A percentile compares a stretch with the other conserved stretches of the same genome.
Conservation (phyloP, 139 green algal species). For the Pleodorina starrii region DNA sequence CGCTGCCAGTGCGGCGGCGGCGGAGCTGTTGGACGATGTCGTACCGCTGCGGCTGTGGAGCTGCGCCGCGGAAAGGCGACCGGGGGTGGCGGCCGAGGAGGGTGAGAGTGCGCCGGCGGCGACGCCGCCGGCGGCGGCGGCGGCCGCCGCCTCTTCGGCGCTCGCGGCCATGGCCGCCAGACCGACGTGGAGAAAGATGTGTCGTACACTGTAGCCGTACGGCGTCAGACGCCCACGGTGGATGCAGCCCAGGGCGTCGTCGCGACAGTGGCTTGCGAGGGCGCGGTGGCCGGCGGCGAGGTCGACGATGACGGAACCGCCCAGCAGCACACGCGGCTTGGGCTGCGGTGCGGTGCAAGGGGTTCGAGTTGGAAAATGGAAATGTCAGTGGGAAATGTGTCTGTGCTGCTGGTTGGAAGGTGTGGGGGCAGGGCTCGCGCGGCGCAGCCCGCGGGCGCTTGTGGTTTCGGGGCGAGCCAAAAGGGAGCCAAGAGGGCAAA, state of each 20-base stretch:
- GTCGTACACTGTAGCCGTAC: background rate
- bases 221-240: conserved; percentile 11
- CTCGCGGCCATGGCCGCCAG: conserved; percentile 17
- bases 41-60: background rate
- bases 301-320: conserved; percentile 16
- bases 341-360: background rate
- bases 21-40: background rate
- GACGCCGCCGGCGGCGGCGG: background rate
- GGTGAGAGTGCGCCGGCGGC: background rate
- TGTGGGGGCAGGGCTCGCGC: no score
- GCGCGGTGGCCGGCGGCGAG: background rate
- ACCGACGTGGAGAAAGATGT: conserved; percentile 40
- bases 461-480: no score
- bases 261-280: conserved; percentile 21
- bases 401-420: no score
- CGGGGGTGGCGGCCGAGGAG: background rate
- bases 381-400: background rate
- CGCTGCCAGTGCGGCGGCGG: conserved; percentile 4
- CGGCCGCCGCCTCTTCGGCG: background rate
- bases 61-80: background rate
- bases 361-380: background rate
- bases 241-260: conserved; percentile 29
- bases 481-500: background rate
- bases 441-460: no score
- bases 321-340: conserved; percentile 11